Evolutionary conservation across 164 flowering plant genomes (phyloP).

Genomic region (Stephania yunnanensis): DNA sequence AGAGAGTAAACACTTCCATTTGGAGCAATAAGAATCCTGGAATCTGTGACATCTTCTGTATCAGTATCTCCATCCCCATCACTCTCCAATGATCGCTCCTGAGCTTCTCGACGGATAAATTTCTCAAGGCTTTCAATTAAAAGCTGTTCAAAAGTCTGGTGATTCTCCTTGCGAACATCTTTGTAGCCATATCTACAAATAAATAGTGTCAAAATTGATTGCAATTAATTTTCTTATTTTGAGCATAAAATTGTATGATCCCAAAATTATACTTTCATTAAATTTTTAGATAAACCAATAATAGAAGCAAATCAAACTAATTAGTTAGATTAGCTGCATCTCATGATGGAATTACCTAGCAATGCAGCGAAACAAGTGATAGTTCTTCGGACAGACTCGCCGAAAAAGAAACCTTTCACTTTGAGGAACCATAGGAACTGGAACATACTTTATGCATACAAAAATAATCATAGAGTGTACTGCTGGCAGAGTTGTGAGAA

Average conservation of each 20-base stretch:
- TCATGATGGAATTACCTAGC: constrained; percentile 54
- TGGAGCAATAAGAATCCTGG: constrained; percentile 66
- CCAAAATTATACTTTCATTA: not conserved
- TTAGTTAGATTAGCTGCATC: not conserved
- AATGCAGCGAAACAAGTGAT: constrained; percentile 93
- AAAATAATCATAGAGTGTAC: constrained; percentile 95
- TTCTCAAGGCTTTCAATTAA: constrained; percentile 97
- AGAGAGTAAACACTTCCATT: constrained; percentile 89
- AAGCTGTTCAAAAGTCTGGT: constrained; percentile 89
- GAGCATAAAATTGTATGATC: not conserved
- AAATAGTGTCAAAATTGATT: not conserved
- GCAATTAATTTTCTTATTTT: not conserved
- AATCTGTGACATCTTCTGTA: constrained; percentile 39
- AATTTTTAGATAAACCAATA: constrained; percentile 4
- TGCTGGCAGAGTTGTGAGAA: constrained; percentile 92
- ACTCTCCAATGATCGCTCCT: constrained; percentile 84
- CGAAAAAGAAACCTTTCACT: constrained; percentile 91
- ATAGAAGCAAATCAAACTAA: not conserved
- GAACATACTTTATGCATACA: constrained; percentile 94
- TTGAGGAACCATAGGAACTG: constrained; percentile 96
- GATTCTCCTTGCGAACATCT: constrained; percentile 96
- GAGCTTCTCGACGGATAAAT: constrained; percentile 91
- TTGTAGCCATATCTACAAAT: constrained; percentile 75
- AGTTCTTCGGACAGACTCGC: constrained; percentile 78
- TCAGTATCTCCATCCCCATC: constrained; percentile 77